Percentiles rank a stretch among this genome's conserved stretches.
Conservation (phyloP, 306 rosid species). For the Hylodesmum podocarpum region DNA sequence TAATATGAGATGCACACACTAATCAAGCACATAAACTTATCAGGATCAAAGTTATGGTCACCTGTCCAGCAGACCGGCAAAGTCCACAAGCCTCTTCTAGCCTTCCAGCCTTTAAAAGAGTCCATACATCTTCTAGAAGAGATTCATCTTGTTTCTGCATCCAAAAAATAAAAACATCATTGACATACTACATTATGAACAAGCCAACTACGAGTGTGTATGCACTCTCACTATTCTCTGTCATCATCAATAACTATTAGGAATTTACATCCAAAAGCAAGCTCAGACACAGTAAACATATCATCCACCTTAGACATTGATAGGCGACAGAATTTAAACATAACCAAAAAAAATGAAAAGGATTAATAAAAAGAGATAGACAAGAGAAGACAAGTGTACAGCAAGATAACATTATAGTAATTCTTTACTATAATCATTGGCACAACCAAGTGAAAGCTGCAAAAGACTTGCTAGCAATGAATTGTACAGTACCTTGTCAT, state of each 20-base stretch:
- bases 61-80: conserved; percentile 98
- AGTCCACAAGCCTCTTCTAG: conserved; percentile 89
- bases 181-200: conserved; percentile 4
- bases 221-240: conserved; percentile 9
- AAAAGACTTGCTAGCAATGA: conserved; percentile 25
- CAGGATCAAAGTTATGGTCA: conserved; percentile 35
- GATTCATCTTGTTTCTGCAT: conserved; percentile 95
- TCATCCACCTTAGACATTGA: conserved; percentile 19
- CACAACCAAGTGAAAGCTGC: conserved; percentile 21
- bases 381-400: not conserved
- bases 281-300: conserved; percentile 5
- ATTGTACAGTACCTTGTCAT: conserved; percentile 63
- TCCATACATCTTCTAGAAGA: conserved; percentile 96
- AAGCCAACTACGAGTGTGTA: not conserved
- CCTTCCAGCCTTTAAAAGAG: conserved; percentile 94
- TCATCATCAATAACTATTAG: conserved; percentile 9
- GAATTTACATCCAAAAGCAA: conserved; percentile 15
- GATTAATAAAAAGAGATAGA: not conserved
- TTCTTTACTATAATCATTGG: not conserved
- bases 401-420: not conserved
- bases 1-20: conserved; percentile 30
- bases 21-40: conserved; percentile 13
- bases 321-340: not conserved
- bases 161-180: conserved; percentile 17
- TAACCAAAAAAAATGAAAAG: not conserved